A percentile compares a stretch with the other conserved stretches of the same genome.
Evolutionary conservation across 1,284 basidiomycete genomes (phyloP).

Genomic region (Laetiporus sulphureus): DNA sequence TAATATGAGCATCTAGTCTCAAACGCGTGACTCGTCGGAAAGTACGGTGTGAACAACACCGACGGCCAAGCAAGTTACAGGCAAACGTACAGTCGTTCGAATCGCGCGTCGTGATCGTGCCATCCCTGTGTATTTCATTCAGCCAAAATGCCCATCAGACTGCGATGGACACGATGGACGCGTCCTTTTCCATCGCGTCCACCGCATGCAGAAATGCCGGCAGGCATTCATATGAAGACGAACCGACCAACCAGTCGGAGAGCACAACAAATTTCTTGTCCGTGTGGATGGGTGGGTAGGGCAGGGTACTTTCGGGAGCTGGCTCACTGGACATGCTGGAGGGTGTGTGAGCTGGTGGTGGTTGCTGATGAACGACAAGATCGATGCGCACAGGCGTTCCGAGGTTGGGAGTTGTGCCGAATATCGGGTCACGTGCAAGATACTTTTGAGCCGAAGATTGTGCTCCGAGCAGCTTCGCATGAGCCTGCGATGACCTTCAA

Average conservation of each 20-base stretch:
- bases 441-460: too few species aligned
- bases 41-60: slow-evolving; percentile 8
- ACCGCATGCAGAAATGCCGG: not conserved
- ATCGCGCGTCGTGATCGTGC: slow-evolving; percentile 86
- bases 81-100: slow-evolving; percentile 78
- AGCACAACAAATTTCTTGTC: slow-evolving; percentile 83
- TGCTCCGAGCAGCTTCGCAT: too few species aligned
- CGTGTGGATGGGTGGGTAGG: slow-evolving; percentile 72
- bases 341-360: not conserved
- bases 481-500: too few species aligned
- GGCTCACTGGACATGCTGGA: slow-evolving; percentile 10
- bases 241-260: slow-evolving; percentile 74
- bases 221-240: slow-evolving; percentile 9
- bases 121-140: slow-evolving; percentile 54
- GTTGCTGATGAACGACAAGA: too few species aligned
- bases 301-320: slow-evolving; percentile 57
- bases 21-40: too few species aligned
- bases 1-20: too few species aligned
- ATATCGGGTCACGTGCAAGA: too few species aligned
- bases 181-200: not conserved
- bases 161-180: not conserved
- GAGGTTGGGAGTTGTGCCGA: too few species aligned
- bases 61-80: not conserved
- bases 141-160: not conserved
- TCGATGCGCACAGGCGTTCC: too few species aligned